Percentiles rank a stretch among this genome's conserved stretches.
phyloP scores from a whole-genome alignment of 2,329 filamentous ascomycete species.

The Fusarium praegraminearum region DNA sequence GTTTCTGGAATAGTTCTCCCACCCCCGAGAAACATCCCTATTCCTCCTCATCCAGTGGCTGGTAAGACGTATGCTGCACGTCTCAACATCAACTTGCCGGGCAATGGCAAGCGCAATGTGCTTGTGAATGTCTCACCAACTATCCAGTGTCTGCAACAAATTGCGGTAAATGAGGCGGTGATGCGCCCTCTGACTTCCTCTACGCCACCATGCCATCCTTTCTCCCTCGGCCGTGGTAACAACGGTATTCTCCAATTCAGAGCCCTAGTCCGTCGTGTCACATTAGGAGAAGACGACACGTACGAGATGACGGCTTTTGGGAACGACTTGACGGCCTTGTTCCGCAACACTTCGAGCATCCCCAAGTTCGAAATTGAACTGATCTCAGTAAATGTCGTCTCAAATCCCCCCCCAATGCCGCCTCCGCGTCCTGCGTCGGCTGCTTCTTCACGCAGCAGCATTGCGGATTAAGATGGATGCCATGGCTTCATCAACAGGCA shows the following conservation, averaged over 20 bases:
- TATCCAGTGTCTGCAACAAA: conserved; percentile 51
- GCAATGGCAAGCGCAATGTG: conserved; percentile 49
- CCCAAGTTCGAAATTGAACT: conserved; percentile 45
- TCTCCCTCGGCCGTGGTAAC: conserved; percentile 13
- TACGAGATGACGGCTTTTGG: conserved; percentile 46
- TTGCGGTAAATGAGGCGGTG: conserved; percentile 40
- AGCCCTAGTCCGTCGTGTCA: conserved; percentile 42
- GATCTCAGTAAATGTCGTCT: conserved; percentile 1
- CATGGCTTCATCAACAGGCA: neutral
- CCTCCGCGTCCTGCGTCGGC: conserved; percentile 32
- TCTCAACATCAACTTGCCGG: conserved; percentile 47
- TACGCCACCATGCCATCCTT: conserved; percentile 5
- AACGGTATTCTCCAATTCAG: conserved; percentile 7
- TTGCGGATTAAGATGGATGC: conserved; percentile 15
- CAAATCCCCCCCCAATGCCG: conserved; percentile 25
- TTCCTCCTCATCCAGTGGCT: conserved; percentile 8
- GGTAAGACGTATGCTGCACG: conserved; percentile 41
- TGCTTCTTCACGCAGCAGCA: conserved; percentile 31
- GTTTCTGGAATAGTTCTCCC: conserved; percentile 5
- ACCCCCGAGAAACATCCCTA: conserved; percentile 13
- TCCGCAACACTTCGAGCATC: conserved; percentile 31
- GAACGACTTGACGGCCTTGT: conserved; percentile 46
- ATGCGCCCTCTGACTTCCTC: conserved; percentile 29
- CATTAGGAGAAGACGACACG: conserved; percentile 35
- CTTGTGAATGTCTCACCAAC: conserved; percentile 46